Base-by-base conservation (phyloP, 2,329 filamentous ascomycete genomes). In the Dendryphion nanum region DNA sequence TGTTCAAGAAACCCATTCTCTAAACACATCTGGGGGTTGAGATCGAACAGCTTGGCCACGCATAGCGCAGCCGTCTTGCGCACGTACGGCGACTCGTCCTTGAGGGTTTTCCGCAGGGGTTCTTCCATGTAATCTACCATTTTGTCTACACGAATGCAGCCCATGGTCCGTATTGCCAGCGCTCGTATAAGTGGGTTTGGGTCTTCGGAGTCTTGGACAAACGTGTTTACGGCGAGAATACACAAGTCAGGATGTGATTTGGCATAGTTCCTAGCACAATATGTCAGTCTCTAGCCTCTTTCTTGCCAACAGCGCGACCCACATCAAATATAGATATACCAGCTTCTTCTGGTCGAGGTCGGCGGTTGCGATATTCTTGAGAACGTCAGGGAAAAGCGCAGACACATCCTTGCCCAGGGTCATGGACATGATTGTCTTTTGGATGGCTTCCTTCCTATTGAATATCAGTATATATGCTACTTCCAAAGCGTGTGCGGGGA, bases 41-140 rank as follows among this genome's bases (percentile, higher is more conserved):
- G 76, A 59, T 98, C 93, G 69, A 95, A 98, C 5, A 98, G 81
- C 70, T 98, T 98, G 37, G 93, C 93, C 30, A 98, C 93, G 64
- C 93, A 97, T 50, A 98, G 93, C 28, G 91, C 93, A 30, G 93
- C 93, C 2, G 93, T 98, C 73, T 98, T 98, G 55, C 93, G 86
- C 44, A 98, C 93, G 67, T 98, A 98, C 1, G 93, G 93, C 33
- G 91, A 97, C 69, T 98, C 93, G 70, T 98, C 93, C 67, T 89
- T 83, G 51, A 98, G 74, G 10, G 93, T 98, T 73, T 98, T 98
- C 55, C 93, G 81, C 47, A 98, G 71, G 12, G 93, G 93, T 61
- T 98, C 93, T 67, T 97, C 93, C 91, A 98, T 97, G 67, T 98
- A 98, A 64, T 98, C 93, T 50, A 97, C 89, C 89, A 98, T 98